These are phyloP conservation scores for Plasmopara viticola DNA, from an alignment of 352 stramenopile species.

Conservation along the genomic window DNA sequence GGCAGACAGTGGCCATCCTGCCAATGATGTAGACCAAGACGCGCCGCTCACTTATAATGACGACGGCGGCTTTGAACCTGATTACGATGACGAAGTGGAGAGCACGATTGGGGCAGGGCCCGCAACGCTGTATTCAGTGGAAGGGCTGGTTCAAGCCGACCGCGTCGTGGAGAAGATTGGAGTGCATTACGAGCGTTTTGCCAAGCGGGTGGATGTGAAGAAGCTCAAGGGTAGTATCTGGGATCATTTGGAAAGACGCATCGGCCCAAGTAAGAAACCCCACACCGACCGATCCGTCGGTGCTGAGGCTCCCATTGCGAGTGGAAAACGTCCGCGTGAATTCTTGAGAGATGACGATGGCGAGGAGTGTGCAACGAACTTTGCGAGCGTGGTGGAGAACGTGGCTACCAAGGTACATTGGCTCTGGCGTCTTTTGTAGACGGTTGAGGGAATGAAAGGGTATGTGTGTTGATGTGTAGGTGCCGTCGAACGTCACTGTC, in stretches of 20 bases:
- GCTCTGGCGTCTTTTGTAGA: not conserved
- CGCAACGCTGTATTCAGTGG: conserved; percentile 36
- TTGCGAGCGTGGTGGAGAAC: conserved; percentile 88
- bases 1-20: conserved; percentile 12
- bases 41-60: conserved; percentile 36
- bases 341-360: conserved; percentile 13
- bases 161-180: conserved; percentile 93
- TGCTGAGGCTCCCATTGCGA: conserved; percentile 4
- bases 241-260: conserved; percentile 62
- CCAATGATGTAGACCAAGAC: conserved; percentile 15
- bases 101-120: conserved; percentile 11
- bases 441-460: not conserved
- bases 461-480: conserved; percentile 26
- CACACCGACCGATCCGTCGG: not conserved
- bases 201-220: conserved; percentile 97
- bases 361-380: conserved; percentile 51
- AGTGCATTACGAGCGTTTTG: conserved; percentile 89
- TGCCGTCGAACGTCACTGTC: conserved; percentile 92
- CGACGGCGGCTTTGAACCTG: conserved; percentile 27
- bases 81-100: conserved; percentile 42
- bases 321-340: conserved; percentile 26
- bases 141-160: conserved; percentile 77
- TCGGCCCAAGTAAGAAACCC: conserved; percentile 1
- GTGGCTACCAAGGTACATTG: conserved; percentile 70
- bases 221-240: conserved; percentile 95